These are phyloP conservation scores for Fusarium sp. DNA, from an alignment of 2,329 filamentous ascomycete species.

Conservation along the genomic window DNA sequence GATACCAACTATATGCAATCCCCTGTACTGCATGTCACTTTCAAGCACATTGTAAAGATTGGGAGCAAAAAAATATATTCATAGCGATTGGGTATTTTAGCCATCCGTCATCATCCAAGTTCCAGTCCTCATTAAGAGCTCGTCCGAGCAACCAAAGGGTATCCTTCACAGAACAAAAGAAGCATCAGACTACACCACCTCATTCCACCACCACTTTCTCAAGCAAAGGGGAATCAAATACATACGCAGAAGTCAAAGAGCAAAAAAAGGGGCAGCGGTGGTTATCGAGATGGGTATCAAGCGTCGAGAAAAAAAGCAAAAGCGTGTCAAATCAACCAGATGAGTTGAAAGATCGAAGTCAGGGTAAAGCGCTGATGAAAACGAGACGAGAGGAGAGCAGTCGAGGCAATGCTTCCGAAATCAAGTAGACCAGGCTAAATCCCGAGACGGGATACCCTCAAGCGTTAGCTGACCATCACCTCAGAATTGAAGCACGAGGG, in stretches of 20 bases:
- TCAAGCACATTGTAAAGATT: neutral
- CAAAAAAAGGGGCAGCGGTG: slow-evolving; percentile 1
- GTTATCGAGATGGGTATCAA: slow-evolving; percentile 37
- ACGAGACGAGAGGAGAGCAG: slow-evolving; percentile 41
- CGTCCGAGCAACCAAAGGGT: slow-evolving; percentile 31
- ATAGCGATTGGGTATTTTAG: slow-evolving; percentile 42
- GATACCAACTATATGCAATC: neutral
- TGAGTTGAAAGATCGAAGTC: slow-evolving; percentile 5
- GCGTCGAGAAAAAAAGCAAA: slow-evolving; percentile 13
- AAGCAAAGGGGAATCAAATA: slow-evolving; percentile 23
- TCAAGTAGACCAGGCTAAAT: slow-evolving; percentile 55
- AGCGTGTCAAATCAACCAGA: slow-evolving; percentile 5
- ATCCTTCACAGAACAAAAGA: slow-evolving; percentile 20
- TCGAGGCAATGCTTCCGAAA: slow-evolving; percentile 41
- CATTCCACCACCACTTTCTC: slow-evolving; percentile 4
- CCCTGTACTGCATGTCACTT: neutral
- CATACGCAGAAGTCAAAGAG: slow-evolving; percentile 28
- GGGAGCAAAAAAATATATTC: slow-evolving; percentile 18
- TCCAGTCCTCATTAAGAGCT: slow-evolving; percentile 32
- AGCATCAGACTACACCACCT: slow-evolving; percentile 2
- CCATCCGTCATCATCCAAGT: slow-evolving; percentile 20
- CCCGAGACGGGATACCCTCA: slow-evolving; percentile 45
- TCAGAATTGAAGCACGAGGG: slow-evolving; percentile 26
- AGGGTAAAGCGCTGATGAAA: slow-evolving; percentile 32
- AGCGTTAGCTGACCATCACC: slow-evolving; percentile 50